Evolutionary conservation across 108 stramenopile species (phyloP).

Genomic region (Skeletonema menzelii): DNA sequence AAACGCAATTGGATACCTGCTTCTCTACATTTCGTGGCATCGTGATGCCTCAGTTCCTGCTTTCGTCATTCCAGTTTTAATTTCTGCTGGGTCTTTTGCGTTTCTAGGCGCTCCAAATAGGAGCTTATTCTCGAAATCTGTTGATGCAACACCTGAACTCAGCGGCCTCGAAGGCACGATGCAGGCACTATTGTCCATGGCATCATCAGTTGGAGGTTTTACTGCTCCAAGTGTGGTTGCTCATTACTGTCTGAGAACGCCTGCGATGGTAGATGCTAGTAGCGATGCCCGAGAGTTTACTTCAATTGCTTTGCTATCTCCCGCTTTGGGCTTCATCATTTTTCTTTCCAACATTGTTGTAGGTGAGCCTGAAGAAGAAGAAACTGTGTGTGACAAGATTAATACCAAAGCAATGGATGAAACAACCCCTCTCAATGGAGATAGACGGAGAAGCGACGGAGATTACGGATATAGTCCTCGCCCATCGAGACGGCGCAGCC

Average conservation of each 20-base stretch:
- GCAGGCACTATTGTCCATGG: constrained; percentile 72
- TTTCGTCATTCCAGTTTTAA: constrained; percentile 54
- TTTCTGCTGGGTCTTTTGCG: constrained; percentile 55
- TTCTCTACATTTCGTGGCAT: constrained; percentile 28
- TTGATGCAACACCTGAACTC: constrained; percentile 45
- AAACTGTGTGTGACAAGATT: not conserved
- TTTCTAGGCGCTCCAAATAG: constrained; percentile 67
- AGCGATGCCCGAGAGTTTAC: constrained; percentile 56
- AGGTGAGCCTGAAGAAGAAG: constrained; percentile 10
- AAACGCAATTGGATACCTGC: constrained; percentile 14
- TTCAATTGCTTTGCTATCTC: constrained; percentile 36
- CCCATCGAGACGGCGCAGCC: not conserved
- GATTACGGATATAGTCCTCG: not conserved
- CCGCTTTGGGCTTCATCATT: constrained; percentile 19
- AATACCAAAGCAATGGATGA: not conserved
- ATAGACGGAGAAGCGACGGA: not conserved
- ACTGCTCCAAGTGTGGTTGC: constrained; percentile 67
- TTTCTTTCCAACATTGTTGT: constrained; percentile 8
- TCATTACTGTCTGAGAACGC: constrained; percentile 56
- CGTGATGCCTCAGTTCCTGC: constrained; percentile 9
- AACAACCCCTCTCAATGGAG: constrained; percentile 9
- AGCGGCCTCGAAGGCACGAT: constrained; percentile 54
- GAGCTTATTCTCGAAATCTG: constrained; percentile 58
- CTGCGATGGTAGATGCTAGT: constrained; percentile 60
- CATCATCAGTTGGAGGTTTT: constrained; percentile 65